A percentile compares a stretch with the other conserved stretches of the same genome.
phyloP scores from a whole-genome alignment of 2,329 filamentous ascomycete species.

The Fusarium algeriense region DNA sequence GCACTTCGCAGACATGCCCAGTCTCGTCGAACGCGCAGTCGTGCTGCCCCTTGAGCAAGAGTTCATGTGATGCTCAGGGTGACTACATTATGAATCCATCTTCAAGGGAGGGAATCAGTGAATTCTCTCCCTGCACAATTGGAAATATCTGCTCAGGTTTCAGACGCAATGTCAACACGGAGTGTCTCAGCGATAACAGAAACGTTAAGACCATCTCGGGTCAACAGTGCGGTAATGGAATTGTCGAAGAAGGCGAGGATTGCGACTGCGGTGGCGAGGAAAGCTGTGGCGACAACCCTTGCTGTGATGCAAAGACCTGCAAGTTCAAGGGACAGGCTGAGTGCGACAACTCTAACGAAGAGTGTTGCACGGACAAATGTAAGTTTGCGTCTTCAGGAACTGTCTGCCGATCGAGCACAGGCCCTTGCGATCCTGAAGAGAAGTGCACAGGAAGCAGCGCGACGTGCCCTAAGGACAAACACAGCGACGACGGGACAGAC shows the following conservation, averaged over 20 bases:
- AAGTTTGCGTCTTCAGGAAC: constrained; percentile 74
- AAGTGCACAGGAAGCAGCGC: constrained; percentile 80
- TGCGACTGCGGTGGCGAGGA: constrained; percentile 90
- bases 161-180: constrained; percentile 78
- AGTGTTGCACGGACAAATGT: constrained; percentile 79
- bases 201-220: constrained; percentile 84
- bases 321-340: constrained; percentile 80
- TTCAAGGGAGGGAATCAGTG: constrained; percentile 76
- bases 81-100: constrained; percentile 97
- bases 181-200: constrained; percentile 87
- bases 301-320: constrained; percentile 90
- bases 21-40: constrained; percentile 64
- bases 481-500: constrained; percentile 74
- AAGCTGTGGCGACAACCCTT: constrained; percentile 79
- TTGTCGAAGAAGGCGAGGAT: constrained; percentile 93
- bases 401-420: constrained; percentile 84
- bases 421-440: constrained; percentile 87
- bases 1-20: constrained; percentile 77
- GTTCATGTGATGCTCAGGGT: constrained; percentile 79
- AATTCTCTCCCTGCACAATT: constrained; percentile 89
- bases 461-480: constrained; percentile 79
- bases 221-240: constrained; percentile 94
- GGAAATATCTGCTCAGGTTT: constrained; percentile 95
- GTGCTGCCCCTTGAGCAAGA: constrained; percentile 82
- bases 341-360: constrained; percentile 85